Conservation (phyloP, 2,329 filamentous ascomycete genomes). For the Orbilia quercus region DNA sequence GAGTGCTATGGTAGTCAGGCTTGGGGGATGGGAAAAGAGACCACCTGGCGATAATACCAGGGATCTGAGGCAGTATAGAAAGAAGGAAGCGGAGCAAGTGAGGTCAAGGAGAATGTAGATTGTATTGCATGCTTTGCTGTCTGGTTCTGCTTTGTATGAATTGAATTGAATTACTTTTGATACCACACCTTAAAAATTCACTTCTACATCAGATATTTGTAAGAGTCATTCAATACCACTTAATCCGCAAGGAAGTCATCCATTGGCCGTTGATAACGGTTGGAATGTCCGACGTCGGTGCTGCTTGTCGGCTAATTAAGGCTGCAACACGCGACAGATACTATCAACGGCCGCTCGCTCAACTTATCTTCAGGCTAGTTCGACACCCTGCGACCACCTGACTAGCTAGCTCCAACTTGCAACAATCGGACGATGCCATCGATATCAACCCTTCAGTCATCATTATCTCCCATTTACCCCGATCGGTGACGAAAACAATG, state of each 20-base stretch:
- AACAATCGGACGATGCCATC: constrained; percentile 37
- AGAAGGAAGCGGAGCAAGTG: constrained; percentile 84
- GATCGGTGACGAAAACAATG: constrained; percentile 43
- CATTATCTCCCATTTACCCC: not conserved
- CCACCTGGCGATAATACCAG: constrained; percentile 89
- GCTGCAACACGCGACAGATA: constrained; percentile 25
- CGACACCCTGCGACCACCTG: constrained; percentile 6
- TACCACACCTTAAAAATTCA: too few relatives aligned
- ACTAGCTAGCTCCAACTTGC: constrained; percentile 27
- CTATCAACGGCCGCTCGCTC: not conserved
- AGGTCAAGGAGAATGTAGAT: constrained; percentile 68
- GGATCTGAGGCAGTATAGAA: constrained; percentile 86
- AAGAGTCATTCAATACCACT: constrained; percentile 13
- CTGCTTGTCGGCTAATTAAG: constrained; percentile 35
- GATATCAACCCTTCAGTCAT: not conserved
- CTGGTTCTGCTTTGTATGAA: not conserved
- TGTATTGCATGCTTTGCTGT: not conserved
- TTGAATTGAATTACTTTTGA: too few relatives aligned
- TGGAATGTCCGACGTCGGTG: constrained; percentile 46
- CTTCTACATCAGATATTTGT: too few relatives aligned
- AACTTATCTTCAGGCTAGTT: constrained; percentile 30
- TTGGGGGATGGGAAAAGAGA: constrained; percentile 77
- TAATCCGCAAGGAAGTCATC: not conserved
- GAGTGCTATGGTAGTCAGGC: constrained; percentile 74
- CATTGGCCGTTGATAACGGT: not conserved